A percentile compares a stretch with the other conserved stretches of the same genome.
These are phyloP conservation scores for Pittosporum tobira DNA, from an alignment of 129 eudicot species.

Conservation along the genomic window DNA sequence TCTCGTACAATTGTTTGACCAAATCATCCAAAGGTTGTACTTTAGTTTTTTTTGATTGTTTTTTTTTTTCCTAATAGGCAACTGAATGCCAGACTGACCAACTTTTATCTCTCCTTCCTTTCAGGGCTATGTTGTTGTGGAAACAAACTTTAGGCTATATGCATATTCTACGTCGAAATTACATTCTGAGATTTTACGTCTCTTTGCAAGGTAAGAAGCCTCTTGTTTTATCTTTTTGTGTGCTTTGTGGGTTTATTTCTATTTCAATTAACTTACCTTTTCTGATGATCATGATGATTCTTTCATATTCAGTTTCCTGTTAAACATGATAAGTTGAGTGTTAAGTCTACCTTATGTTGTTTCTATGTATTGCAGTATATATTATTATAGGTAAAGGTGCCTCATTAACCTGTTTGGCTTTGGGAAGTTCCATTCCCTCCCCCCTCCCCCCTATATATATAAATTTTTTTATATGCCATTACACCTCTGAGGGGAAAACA, in stretches of 20 bases:
- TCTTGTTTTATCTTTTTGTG: constrained; percentile 9
- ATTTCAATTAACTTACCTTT: background rate
- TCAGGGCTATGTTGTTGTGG: constrained; percentile 94
- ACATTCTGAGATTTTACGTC: constrained; percentile 82
- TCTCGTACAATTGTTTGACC: no score
- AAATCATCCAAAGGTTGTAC: no score
- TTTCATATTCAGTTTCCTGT: background rate
- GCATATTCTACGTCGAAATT: constrained; percentile 89
- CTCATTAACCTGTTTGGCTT: background rate
- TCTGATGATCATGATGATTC: background rate
- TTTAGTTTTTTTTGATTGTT: no score
- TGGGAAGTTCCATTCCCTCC: no score
- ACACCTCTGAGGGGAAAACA: background rate
- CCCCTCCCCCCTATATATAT: no score
- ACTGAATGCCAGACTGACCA: constrained; percentile 2
- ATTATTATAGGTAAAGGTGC: no score
- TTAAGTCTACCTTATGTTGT: background rate
- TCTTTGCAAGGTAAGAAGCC: constrained; percentile 64
- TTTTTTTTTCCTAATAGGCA: no score
- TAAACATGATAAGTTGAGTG: background rate
- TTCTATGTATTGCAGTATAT: no score
- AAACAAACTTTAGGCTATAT: constrained; percentile 87
- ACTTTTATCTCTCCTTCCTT: background rate
- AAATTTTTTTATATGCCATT: no score
- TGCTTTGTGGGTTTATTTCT: background rate